Evolutionary conservation across 139 green algal species (phyloP), one percentile per base, ranked within the genome.

Genomic region (Edaphochlamys debaryana): DNA sequence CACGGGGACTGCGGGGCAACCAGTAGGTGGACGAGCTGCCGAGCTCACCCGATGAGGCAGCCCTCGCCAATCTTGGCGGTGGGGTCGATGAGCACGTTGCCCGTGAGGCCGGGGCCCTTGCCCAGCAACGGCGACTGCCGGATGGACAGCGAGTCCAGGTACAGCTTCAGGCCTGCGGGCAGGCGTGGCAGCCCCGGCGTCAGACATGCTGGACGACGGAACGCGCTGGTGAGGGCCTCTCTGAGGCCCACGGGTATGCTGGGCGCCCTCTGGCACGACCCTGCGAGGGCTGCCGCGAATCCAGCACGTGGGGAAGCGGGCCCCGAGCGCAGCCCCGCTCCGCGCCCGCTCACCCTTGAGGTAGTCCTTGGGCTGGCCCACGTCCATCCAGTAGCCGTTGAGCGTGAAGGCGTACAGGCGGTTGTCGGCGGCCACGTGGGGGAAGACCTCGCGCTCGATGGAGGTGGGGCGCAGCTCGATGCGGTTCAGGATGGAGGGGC

Each of bases 311-410:
- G n/a, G n/a, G n/a, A n/a, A n/a, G n/a, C n/a, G n/a, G n/a, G n/a
- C n/a, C n/a, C n/a, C n/a, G n/a, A n/a, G n/a, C n/a, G n/a, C n/a
- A n/a, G n/a, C n/a, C n/a, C n/a, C n/a, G n/a, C n/a, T n/a, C 62
- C 62, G 25, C 29, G 29, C n/a, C 29, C 62, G 17, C 75, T n/a
- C 64, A 91, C 88, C 91, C 80, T 91, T 92, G 34, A 95, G 87
- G 89, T 96, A 99, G 87, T 98, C 96, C 89, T 95, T 96, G 50
- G 97, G 97, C 92, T 99, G 97, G 11, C 97, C 97, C 36, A 99
- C 92, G 84, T 99, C 97, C 97, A 99, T 99, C 97, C 97, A 99
- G 93, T 98, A 99, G 42, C 97, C 97, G 9, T 88, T 86, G 19
- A 99, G 92, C 0, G 92, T 94, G 90, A 97, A 97, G 2, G 96